Evolutionary conservation across 352 stramenopile species (phyloP).

Genomic region (Thraustochytrium striatum): DNA sequence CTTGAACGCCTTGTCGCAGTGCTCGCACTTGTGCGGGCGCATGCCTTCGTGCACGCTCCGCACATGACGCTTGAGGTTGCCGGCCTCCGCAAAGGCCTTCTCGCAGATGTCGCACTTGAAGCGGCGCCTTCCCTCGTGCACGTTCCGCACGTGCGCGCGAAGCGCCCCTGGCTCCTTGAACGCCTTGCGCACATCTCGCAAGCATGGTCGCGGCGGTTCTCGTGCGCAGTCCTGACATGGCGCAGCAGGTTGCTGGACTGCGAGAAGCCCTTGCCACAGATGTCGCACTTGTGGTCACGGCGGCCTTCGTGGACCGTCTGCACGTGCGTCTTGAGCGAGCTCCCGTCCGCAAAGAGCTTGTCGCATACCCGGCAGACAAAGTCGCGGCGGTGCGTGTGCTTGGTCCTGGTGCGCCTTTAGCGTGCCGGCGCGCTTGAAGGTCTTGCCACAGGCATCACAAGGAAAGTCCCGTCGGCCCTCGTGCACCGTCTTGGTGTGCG

Average conservation of each 20-base stretch:
- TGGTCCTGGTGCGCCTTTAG: background rate
- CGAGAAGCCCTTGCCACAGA: background rate
- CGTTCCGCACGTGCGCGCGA: slow-evolving; percentile 24
- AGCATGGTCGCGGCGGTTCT: background rate
- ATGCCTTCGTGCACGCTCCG: slow-evolving; percentile 41
- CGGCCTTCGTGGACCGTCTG: background rate
- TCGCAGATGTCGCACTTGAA: slow-evolving; percentile 16
- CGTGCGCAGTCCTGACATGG: background rate
- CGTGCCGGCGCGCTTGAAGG: background rate
- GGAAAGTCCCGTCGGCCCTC: background rate
- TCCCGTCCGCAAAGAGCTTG: background rate
- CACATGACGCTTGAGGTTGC: slow-evolving; percentile 47
- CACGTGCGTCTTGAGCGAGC: background rate
- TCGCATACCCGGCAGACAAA: background rate
- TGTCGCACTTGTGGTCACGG: background rate
- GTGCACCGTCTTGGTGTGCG: background rate
- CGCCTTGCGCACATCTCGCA: slow-evolving; percentile 16
- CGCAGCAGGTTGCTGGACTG: background rate
- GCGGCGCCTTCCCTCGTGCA: slow-evolving; percentile 18
- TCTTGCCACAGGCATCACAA: background rate
- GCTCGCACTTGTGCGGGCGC: background rate
- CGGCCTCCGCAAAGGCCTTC: slow-evolving; percentile 4
- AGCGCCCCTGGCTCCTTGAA: background rate
- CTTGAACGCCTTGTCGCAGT: slow-evolving; percentile 16
- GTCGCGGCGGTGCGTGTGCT: background rate